Conservation (phyloP, 306 rosid species). For the Ziziphus jujuba region DNA sequence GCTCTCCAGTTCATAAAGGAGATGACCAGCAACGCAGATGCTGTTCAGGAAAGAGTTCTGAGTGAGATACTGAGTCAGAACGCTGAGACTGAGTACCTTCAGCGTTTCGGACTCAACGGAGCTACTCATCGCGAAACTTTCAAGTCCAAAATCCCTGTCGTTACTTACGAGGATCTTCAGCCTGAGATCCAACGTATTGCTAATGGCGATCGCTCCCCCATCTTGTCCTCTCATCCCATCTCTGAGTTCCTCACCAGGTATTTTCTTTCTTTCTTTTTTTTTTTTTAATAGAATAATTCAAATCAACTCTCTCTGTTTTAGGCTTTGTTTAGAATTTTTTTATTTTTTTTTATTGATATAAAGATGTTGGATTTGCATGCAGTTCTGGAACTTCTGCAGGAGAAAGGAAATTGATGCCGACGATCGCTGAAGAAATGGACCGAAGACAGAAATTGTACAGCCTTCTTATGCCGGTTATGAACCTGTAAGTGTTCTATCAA, state of each 20-base stretch:
- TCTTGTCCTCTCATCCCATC: conserved; percentile 64
- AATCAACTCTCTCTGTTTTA: too few species aligned
- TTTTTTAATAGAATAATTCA: not conserved
- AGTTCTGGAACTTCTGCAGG: conserved; percentile 99
- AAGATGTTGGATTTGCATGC: conserved; percentile 11
- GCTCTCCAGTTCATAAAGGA: conserved; percentile 67
- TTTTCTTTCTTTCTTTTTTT: too few species aligned
- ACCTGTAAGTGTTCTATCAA: conserved; percentile 37
- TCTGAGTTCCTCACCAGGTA: conserved; percentile 96
- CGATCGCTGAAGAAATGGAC: conserved; percentile 69
- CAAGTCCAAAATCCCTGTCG: conserved; percentile 73
- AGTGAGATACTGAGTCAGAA: conserved; percentile 62
- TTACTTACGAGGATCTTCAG: conserved; percentile 72
- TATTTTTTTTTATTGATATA: too few species aligned
- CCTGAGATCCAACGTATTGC: conserved; percentile 82
- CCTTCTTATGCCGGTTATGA: conserved; percentile 90
- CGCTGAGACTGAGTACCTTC: conserved; percentile 67
- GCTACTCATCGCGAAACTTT: conserved; percentile 65
- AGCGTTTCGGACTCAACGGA: conserved; percentile 51
- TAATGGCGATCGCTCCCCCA: conserved; percentile 79
- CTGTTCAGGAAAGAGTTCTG: conserved; percentile 46
- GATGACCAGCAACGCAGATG: conserved; percentile 56
- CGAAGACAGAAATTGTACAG: conserved; percentile 79
- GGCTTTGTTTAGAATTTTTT: not conserved
- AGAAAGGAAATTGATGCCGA: conserved; percentile 86